A percentile compares a stretch with the other conserved stretches of the same genome.
Conservation (phyloP, 352 stramenopile genomes). For the Blastocystis sp. region DNA sequence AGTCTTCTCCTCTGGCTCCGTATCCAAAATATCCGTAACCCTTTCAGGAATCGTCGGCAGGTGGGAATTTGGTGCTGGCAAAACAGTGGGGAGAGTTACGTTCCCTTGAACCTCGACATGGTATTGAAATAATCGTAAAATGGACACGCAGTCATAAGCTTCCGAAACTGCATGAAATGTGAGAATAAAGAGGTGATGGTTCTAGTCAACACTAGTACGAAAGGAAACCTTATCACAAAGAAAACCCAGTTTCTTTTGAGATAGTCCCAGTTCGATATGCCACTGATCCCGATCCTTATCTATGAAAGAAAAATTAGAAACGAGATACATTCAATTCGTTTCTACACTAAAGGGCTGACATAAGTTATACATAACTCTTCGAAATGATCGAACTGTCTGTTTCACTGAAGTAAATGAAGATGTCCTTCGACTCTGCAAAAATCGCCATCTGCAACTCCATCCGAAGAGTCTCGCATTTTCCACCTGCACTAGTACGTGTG, state of each 20-base stretch:
- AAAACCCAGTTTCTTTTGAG: not conserved
- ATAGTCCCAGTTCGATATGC: not conserved
- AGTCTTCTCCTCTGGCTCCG: not conserved
- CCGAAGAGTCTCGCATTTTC: slow-evolving; percentile 18
- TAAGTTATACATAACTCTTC: not conserved
- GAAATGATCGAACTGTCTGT: not conserved
- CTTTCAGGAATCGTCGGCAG: not conserved
- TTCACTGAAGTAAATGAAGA: slow-evolving; percentile 1
- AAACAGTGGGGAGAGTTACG: not conserved
- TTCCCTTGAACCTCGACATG: not conserved
- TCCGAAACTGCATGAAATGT: not conserved
- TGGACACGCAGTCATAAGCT: not conserved
- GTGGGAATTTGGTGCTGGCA: not conserved
- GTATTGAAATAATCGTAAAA: not conserved
- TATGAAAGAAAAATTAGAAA: not conserved
- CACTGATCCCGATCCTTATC: not conserved
- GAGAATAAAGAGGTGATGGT: not conserved
- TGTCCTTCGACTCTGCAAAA: not conserved
- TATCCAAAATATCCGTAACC: not conserved
- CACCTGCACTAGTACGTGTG: not conserved
- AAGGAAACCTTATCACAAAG: not conserved
- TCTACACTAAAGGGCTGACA: not conserved
- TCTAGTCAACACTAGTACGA: not conserved
- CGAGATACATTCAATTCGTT: not conserved
- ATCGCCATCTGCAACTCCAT: slow-evolving; percentile 13